A percentile compares a stretch with the other conserved stretches of the same genome.
These are phyloP conservation scores for Phaffia rhodozyma DNA, from an alignment of 1,284 basidiomycete genomes.

Conservation along the genomic window DNA sequence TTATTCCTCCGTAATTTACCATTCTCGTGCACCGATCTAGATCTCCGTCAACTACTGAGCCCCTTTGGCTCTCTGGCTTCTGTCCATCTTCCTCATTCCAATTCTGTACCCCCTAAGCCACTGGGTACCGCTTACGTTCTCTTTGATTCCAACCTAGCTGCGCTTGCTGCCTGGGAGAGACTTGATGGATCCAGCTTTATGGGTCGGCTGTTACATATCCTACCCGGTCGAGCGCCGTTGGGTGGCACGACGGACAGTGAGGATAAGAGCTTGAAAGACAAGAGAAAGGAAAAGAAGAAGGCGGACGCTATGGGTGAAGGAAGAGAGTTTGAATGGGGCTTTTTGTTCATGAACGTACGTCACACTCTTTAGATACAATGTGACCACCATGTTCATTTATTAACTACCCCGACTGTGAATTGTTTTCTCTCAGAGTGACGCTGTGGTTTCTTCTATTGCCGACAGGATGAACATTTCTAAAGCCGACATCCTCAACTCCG, in stretches of 20 bases:
- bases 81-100: constrained; percentile 62
- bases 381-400: background rate
- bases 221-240: constrained; percentile 49
- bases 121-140: constrained; percentile 61
- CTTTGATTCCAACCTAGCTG: constrained; percentile 53
- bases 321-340: constrained; percentile 89
- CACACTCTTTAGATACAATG: background rate
- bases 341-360: constrained; percentile 95
- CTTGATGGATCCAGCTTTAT: constrained; percentile 83
- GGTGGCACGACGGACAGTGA: constrained; percentile 39
- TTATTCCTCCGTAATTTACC: constrained; percentile 86
- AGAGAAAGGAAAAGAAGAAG: constrained; percentile 49
- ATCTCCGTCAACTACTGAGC: constrained; percentile 56
- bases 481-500: constrained; percentile 63
- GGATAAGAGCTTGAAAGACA: constrained; percentile 53
- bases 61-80: constrained; percentile 47
- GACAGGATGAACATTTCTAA: constrained; percentile 71
- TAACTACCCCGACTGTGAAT: background rate
- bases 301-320: constrained; percentile 55
- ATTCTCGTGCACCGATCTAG: constrained; percentile 65
- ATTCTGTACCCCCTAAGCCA: constrained; percentile 55
- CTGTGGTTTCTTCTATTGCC: constrained; percentile 71
- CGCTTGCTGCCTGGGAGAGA: constrained; percentile 60
- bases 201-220: constrained; percentile 79
- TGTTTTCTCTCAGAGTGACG: constrained; percentile 54